Base-by-base conservation (phyloP, 495 filamentous ascomycete species). In the Pyrenopolyporus hunteri region DNA sequence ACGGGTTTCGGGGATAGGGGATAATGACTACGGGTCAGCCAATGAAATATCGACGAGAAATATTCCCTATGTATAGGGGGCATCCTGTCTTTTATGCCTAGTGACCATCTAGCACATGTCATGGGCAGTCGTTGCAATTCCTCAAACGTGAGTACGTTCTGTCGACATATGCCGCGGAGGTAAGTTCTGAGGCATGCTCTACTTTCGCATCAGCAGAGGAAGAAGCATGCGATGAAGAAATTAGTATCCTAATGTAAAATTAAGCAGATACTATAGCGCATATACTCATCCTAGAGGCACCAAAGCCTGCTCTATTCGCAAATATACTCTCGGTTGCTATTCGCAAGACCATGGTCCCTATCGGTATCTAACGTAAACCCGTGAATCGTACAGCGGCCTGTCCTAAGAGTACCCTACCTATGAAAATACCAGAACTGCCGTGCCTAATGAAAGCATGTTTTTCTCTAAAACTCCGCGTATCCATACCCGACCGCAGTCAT, bases 301-400 rank as follows among this genome's bases (percentile, higher is more conserved):
- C 23, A 0, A 37, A 46, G 25, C 54, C 32, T 32, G 32, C 39
- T 49, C 54, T 59, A 32, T 17, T 63, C 25, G 57, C 32, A 33
- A 45, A 49, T n/a, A 33, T 59, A 47, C 22, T 39, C 32, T 49
- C 16, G 23, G 20, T 20, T 54, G 40, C 35, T 54, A 39, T 54
- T 44, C 60, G 48, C 26, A 45, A 64, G 25, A 39, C 54, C 37
- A 19, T 55, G 8, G n/a, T 64, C 29, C 44, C 10, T 31, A 16
- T 51, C 17, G 50, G 37, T 56, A 65, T 60, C 39, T 59, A 59
- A 59, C 36, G 13, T 47, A 37, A 59, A 48, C 49, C 35, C 54
- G 44, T 55, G 43, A 59, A 54, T 59, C 54, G 23, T 49, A 14
- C 10, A 9, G 49, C 9, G 48, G 44, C 29, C 36, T 16, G 43